Conservation (phyloP, 2,329 filamentous ascomycete species). For the Fonsecaea nubica region DNA sequence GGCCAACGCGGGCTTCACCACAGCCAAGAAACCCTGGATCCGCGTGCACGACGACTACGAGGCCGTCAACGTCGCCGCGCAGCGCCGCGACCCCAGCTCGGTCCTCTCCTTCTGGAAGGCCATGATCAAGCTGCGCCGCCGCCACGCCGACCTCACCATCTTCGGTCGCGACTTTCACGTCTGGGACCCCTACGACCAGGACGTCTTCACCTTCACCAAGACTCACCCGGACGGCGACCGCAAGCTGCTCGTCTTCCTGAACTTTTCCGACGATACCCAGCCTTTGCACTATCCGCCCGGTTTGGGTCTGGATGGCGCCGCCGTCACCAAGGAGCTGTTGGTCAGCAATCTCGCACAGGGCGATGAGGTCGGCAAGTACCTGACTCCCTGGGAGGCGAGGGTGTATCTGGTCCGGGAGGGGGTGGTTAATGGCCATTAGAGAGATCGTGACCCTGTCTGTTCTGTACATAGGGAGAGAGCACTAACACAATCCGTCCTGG, state of each 20-base stretch:
- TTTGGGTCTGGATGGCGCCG: constrained; percentile 15
- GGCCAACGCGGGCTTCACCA: constrained; percentile 70
- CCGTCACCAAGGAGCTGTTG: constrained; percentile 31
- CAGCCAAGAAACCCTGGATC: constrained; percentile 69
- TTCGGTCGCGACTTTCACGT: constrained; percentile 67
- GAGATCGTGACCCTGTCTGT: background rate
- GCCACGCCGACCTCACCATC: constrained; percentile 67
- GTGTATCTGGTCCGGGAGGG: constrained; percentile 33
- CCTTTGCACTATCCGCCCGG: constrained; percentile 35
- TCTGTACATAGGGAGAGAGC: too few relatives aligned
- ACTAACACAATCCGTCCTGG: too few relatives aligned
- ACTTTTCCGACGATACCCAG: constrained; percentile 38
- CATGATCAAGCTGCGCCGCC: constrained; percentile 66
- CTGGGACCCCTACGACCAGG: constrained; percentile 58
- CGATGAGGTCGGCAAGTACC: constrained; percentile 34
- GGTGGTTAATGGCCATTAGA: constrained; percentile 30
- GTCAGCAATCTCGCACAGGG: constrained; percentile 27
- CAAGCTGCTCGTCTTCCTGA: constrained; percentile 37
- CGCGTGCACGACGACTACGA: constrained; percentile 68
- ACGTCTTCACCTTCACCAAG: constrained; percentile 63
- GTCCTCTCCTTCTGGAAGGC: constrained; percentile 68
- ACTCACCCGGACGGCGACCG: constrained; percentile 44
- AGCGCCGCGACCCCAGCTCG: constrained; percentile 51
- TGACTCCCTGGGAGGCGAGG: constrained; percentile 39
- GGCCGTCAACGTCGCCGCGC: constrained; percentile 65